phyloP scores from a whole-genome alignment of 2,329 filamentous ascomycete species.

The Seiridium unicorne region DNA sequence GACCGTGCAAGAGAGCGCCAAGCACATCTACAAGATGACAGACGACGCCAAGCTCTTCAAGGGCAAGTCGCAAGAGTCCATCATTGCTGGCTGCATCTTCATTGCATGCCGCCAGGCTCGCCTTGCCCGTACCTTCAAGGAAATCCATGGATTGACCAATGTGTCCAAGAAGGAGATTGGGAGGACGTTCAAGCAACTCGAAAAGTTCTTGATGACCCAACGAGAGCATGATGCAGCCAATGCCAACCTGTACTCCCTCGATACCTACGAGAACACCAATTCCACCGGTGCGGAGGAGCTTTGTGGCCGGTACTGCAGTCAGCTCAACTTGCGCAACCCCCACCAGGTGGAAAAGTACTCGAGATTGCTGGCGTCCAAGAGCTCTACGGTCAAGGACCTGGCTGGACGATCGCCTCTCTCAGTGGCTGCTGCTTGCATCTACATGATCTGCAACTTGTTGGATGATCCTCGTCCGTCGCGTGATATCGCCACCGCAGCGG shows the following conservation, averaged over 20 bases:
- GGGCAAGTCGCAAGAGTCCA: conserved; percentile 88
- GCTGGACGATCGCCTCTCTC: conserved; percentile 93
- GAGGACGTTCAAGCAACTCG: conserved; percentile 88
- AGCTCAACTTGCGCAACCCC: conserved; percentile 70
- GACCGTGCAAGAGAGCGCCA: conserved; percentile 83
- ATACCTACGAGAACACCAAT: conserved; percentile 70
- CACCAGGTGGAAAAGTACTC: conserved; percentile 79
- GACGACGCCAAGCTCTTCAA: conserved; percentile 93
- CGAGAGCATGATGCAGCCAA: conserved; percentile 60
- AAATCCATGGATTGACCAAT: conserved; percentile 90
- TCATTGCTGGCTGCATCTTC: conserved; percentile 96
- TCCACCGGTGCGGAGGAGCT: conserved; percentile 82
- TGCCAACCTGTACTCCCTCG: conserved; percentile 55
- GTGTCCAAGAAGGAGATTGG: conserved; percentile 98
- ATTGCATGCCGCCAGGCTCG: conserved; percentile 91
- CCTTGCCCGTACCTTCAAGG: conserved; percentile 85
- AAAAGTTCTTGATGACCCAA: conserved; percentile 79
- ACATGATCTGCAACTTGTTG: conserved; percentile 88
- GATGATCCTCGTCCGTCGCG: conserved; percentile 77
- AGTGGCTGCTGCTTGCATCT: conserved; percentile 93
- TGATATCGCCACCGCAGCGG: conserved; percentile 79
- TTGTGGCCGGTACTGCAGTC: conserved; percentile 85
- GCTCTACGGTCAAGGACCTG: conserved; percentile 74
- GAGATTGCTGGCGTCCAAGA: conserved; percentile 73
- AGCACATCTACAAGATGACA: conserved; percentile 92